Percentiles rank a stretch among this genome's conserved stretches.
Conservation (phyloP, 345 rosid genomes). For the Corchorus capsularis region DNA sequence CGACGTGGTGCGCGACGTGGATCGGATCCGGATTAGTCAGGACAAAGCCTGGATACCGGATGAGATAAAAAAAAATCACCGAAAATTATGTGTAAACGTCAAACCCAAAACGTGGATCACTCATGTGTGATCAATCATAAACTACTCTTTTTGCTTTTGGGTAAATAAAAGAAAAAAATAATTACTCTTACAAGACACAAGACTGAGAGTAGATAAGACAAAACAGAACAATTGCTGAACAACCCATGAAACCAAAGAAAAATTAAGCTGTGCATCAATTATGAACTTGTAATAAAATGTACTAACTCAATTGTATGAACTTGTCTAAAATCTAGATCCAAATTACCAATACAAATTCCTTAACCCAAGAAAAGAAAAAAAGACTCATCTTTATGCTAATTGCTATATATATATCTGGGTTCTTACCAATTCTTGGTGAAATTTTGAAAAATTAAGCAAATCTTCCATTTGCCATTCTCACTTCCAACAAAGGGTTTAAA, state of each 20-base stretch:
- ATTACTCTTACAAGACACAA: not conserved
- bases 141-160: not conserved
- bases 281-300: too few species aligned
- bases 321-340: not conserved
- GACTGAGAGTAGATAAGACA: not conserved
- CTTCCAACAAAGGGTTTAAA: not conserved
- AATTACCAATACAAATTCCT: not conserved
- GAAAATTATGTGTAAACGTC: not conserved
- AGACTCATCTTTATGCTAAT: not conserved
- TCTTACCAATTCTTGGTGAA: not conserved
- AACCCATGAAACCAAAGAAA: not conserved
- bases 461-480: slow-evolving; percentile 1
- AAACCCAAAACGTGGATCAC: not conserved
- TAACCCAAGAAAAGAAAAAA: not conserved
- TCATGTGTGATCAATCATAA: not conserved
- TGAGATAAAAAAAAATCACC: too few species aligned
- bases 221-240: not conserved
- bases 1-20: too few species aligned
- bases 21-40: too few species aligned
- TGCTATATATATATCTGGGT: not conserved
- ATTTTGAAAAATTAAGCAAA: not conserved
- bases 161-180: not conserved
- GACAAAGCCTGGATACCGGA: too few species aligned
- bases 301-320: not conserved
- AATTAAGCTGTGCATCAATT: not conserved